Percentiles rank a stretch among this genome's conserved stretches.
Evolutionary conservation across 2,329 filamentous ascomycete species (phyloP).

Genomic region (Colletotrichum theobromicola): DNA sequence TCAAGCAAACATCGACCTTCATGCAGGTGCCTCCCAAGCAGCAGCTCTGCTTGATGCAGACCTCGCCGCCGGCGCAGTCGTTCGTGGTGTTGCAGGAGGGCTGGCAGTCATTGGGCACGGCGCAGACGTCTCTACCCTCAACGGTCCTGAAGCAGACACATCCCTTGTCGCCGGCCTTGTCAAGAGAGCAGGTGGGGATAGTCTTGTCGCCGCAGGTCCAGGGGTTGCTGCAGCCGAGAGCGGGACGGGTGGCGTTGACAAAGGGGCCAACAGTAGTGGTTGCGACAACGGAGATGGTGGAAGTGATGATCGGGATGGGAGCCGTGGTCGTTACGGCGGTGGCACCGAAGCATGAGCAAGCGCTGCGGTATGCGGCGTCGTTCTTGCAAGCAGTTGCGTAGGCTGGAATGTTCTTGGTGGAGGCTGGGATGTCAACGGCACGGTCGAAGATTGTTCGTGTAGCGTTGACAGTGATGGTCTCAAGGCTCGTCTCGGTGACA

Average conservation of each 20-base stretch:
- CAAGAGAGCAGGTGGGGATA: background rate
- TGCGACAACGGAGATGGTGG: constrained; percentile 39
- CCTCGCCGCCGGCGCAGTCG: constrained; percentile 6
- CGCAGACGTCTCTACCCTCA: constrained; percentile 11
- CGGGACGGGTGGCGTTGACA: constrained; percentile 5
- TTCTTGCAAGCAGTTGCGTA: constrained; percentile 30
- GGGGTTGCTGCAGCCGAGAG: background rate
- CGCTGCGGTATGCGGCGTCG: constrained; percentile 25
- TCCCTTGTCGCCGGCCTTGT: background rate
- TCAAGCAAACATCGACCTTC: constrained; percentile 13
- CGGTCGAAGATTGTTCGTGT: constrained; percentile 20
- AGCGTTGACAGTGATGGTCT: background rate
- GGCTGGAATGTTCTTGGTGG: constrained; percentile 57
- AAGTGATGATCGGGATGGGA: constrained; percentile 40
- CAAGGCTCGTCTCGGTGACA: constrained; percentile 6
- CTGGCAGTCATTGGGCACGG: constrained; percentile 1
- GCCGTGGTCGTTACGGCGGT: constrained; percentile 34
- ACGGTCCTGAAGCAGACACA: constrained; percentile 15
- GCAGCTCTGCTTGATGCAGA: constrained; percentile 19
- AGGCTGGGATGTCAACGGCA: constrained; percentile 43
- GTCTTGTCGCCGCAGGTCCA: constrained; percentile 6
- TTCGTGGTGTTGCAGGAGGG: background rate
- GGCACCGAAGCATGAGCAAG: constrained; percentile 33
- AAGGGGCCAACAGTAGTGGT: background rate
- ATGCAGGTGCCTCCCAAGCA: constrained; percentile 7